Conservation (phyloP, 768 basidiomycete genomes). For the Lactifluus pinguis region DNA sequence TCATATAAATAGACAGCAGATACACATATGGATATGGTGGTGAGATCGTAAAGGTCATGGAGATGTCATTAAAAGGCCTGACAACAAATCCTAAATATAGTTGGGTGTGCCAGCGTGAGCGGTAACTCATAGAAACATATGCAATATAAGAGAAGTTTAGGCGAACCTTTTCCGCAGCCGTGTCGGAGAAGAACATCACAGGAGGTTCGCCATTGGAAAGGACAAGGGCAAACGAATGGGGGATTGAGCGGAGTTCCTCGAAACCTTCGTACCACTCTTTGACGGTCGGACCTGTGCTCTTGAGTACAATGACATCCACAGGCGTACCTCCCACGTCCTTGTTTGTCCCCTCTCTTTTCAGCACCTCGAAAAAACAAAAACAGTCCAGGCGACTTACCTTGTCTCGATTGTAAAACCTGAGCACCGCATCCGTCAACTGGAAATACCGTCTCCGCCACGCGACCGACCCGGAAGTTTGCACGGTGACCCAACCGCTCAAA, state of each 20-base stretch:
- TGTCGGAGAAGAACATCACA: constrained; percentile 14
- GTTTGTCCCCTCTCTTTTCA: neutral
- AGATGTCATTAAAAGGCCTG: constrained; percentile 13
- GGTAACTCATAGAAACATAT: neutral
- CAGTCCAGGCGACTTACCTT: neutral
- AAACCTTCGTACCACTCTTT: constrained; percentile 19
- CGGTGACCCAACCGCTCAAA: constrained; percentile 17
- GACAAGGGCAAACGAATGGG: constrained; percentile 13
- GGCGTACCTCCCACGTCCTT: constrained; percentile 2
- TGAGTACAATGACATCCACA: constrained; percentile 9
- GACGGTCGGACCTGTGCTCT: neutral
- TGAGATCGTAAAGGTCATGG: neutral
- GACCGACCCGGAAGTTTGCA: constrained; percentile 10
- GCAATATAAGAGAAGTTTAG: neutral
- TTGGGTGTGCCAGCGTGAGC: neutral
- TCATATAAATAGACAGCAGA: neutral
- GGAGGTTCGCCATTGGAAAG: constrained; percentile 6
- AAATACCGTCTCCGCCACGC: constrained; percentile 18
- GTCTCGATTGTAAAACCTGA: constrained; percentile 9
- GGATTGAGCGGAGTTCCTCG: constrained; percentile 17
- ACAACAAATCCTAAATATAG: constrained; percentile 3
- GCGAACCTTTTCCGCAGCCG: constrained; percentile 11
- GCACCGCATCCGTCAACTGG: constrained; percentile 7
- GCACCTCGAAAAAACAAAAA: neutral
- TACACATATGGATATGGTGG: too few species aligned